These are phyloP conservation scores for Penicillium sp. DNA, from an alignment of 2,329 filamentous ascomycete species.

Conservation along the genomic window DNA sequence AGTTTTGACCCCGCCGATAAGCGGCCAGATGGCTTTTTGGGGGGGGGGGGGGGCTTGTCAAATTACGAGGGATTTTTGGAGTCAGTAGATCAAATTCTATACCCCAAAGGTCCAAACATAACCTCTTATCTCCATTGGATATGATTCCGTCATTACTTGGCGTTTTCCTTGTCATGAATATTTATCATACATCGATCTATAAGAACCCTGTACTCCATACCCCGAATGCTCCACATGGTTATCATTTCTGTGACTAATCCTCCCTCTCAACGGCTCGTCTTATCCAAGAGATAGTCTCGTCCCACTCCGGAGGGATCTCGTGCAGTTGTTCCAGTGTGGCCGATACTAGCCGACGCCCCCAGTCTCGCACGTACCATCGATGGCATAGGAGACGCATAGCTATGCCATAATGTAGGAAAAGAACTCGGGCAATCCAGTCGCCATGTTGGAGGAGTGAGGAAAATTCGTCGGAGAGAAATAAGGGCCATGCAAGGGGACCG, in stretches of 20 bases:
- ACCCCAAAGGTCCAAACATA: neutral
- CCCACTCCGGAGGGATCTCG: constrained; percentile 26
- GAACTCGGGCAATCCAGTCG: constrained; percentile 30
- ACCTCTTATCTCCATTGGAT: neutral
- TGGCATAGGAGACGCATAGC: constrained; percentile 31
- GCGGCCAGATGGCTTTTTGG: neutral
- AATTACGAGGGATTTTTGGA: neutral
- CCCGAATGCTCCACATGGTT: neutral
- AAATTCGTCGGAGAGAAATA: constrained; percentile 27
- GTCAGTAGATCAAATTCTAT: neutral
- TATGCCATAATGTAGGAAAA: constrained; percentile 31
- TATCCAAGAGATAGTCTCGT: constrained; percentile 28
- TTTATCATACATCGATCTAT: neutral
- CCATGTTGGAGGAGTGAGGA: constrained; percentile 24
- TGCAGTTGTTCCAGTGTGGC: constrained; percentile 25
- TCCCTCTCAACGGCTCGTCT: constrained; percentile 20
- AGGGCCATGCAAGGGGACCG: constrained; percentile 30
- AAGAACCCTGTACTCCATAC: neutral
- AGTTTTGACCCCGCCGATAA: constrained; percentile 11
- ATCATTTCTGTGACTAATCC: neutral
- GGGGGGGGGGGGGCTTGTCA: neutral
- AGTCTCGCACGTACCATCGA: constrained; percentile 33
- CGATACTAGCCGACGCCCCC: constrained; percentile 28
- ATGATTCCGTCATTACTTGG: neutral
- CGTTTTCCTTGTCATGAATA: neutral